Percentiles rank a stretch among this genome's conserved stretches.
These are phyloP conservation scores for Colletotrichum endophyticum DNA, from an alignment of 2,329 filamentous ascomycete species.

Conservation along the genomic window DNA sequence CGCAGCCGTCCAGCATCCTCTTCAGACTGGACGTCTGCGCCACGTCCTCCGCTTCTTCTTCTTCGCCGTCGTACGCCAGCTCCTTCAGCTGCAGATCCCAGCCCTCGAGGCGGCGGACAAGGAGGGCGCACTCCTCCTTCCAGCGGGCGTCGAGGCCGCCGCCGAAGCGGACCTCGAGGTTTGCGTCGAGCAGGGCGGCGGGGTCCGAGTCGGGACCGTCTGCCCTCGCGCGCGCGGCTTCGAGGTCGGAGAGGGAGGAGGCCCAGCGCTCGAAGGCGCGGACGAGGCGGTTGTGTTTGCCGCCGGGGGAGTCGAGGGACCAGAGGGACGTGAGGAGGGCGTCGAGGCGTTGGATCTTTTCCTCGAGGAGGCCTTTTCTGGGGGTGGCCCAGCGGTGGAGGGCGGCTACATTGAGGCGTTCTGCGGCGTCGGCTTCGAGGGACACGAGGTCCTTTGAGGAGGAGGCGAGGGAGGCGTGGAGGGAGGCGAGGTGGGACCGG, in stretches of 20 bases:
- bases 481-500: slow-evolving; percentile 46
- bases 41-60: slow-evolving; percentile 10
- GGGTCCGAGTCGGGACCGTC: slow-evolving; percentile 32
- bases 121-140: slow-evolving; percentile 60
- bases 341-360: slow-evolving; percentile 63
- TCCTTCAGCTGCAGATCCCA: slow-evolving; percentile 55
- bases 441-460: slow-evolving; percentile 38
- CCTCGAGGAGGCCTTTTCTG: slow-evolving; percentile 44
- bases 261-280: slow-evolving; percentile 66
- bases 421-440: slow-evolving; percentile 48
- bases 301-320: slow-evolving; percentile 59
- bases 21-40: slow-evolving; percentile 42
- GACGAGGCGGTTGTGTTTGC: slow-evolving; percentile 60
- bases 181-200: slow-evolving; percentile 30
- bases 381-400: slow-evolving; percentile 53
- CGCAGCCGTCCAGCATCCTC: slow-evolving; percentile 52
- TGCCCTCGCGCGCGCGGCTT: slow-evolving; percentile 44
- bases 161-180: slow-evolving; percentile 51
- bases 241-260: slow-evolving; percentile 48
- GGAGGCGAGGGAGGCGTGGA: slow-evolving; percentile 45
- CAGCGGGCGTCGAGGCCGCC: slow-evolving; percentile 61
- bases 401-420: slow-evolving; percentile 55
- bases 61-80: slow-evolving; percentile 31
- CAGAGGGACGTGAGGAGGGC: slow-evolving; percentile 62
- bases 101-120: slow-evolving; percentile 59